These are phyloP conservation scores for Macrotyloma uniflorum DNA, from an alignment of 306 rosid genomes.

Conservation along the genomic window DNA sequence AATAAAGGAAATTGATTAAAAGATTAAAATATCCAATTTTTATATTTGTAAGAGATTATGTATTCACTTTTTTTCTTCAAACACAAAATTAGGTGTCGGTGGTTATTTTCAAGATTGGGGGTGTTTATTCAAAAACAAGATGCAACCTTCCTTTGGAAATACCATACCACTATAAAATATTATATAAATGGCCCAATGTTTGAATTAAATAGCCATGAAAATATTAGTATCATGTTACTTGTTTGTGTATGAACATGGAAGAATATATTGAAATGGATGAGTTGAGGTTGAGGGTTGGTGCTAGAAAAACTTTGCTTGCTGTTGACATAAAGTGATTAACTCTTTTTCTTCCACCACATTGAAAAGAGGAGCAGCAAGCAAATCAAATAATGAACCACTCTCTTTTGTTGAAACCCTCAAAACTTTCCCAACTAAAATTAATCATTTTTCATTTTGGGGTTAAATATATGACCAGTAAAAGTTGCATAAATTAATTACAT, in stretches of 20 bases:
- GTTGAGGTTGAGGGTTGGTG: background rate
- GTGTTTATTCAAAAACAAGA: background rate
- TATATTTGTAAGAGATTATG: background rate
- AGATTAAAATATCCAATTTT: background rate
- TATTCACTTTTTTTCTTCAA: background rate
- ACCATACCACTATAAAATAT: background rate
- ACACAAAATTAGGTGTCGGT: background rate
- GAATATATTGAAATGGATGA: background rate
- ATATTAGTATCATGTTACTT: background rate
- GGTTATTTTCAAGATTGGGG: background rate
- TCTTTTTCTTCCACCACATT: constrained; percentile 49
- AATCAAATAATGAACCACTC: constrained; percentile 42
- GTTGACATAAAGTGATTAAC: constrained; percentile 56
- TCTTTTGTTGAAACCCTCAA: constrained; percentile 41
- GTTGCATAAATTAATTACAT: background rate
- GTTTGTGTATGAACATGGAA: background rate
- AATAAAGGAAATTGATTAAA: background rate
- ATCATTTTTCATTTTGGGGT: constrained; percentile 34
- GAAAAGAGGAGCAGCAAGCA: constrained; percentile 43
- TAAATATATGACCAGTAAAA: constrained; percentile 27
- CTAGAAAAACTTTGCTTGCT: constrained; percentile 56
- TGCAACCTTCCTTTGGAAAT: background rate
- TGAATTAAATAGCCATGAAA: background rate
- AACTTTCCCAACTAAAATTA: constrained; percentile 38
- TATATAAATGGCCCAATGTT: background rate